Percentiles rank a stretch among this genome's conserved stretches.
phyloP scores from a whole-genome alignment of 2,329 filamentous ascomycete species.

The Colletotrichum abscissum region DNA sequence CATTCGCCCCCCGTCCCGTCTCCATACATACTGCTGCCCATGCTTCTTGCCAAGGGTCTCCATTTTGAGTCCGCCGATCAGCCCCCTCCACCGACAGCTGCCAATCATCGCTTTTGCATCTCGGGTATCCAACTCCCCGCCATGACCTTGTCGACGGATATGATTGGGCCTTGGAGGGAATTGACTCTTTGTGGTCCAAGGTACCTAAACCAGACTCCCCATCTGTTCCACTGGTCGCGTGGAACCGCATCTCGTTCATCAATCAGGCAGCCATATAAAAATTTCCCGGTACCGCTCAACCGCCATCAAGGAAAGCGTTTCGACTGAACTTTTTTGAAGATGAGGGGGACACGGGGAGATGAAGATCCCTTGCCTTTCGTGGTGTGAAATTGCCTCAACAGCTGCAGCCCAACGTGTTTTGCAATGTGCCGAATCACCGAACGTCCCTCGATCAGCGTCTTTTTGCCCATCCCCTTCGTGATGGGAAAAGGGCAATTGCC shows the following conservation, averaged over 20 bases:
- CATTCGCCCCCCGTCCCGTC: slow-evolving; percentile 1
- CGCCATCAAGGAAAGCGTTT: not conserved
- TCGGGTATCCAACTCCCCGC: not conserved
- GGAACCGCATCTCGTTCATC: slow-evolving; percentile 16
- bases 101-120: slow-evolving; percentile 10
- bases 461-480: not conserved
- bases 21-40: not conserved
- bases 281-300: not conserved
- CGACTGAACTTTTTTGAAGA: no score
- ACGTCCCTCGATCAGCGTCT: not conserved
- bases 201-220: not conserved
- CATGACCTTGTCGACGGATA: not conserved
- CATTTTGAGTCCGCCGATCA: slow-evolving; percentile 15
- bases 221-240: not conserved
- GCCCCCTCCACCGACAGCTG: not conserved
- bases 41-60: not conserved
- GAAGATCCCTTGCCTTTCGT: not conserved
- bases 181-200: not conserved
- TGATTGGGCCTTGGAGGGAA: slow-evolving; percentile 2
- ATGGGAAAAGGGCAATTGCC: not conserved
- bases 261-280: slow-evolving; percentile 31
- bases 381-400: not conserved
- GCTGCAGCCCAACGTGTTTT: not conserved
- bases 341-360: not conserved
- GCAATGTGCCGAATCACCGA: not conserved